Percentiles rank a stretch among this genome's conserved stretches.
Evolutionary conservation across 176 grass and related monocot genomes (phyloP).

Genomic region (Olyra latifolia): DNA sequence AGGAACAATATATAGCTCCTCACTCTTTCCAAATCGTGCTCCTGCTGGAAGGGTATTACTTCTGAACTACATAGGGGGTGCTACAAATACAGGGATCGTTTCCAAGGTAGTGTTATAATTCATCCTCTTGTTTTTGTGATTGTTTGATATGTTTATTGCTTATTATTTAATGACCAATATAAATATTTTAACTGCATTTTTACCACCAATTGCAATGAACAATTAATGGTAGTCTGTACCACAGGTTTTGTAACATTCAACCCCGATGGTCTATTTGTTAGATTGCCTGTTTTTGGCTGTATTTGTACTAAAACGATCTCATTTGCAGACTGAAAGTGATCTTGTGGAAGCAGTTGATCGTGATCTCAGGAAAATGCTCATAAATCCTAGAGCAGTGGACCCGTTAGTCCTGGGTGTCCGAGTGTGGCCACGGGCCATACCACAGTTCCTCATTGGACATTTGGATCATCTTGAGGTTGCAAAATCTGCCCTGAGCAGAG

Average conservation of each 20-base stretch:
- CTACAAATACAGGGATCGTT: slow-evolving; percentile 81
- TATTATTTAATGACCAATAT: background rate
- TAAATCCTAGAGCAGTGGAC: slow-evolving; percentile 64
- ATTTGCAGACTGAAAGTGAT: slow-evolving; percentile 64
- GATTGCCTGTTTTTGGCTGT: background rate
- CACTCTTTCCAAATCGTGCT: slow-evolving; percentile 89
- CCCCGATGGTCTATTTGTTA: background rate
- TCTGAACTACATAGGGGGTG: slow-evolving; percentile 94
- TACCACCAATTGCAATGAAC: background rate
- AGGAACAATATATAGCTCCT: slow-evolving; percentile 98
- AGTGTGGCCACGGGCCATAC: slow-evolving; percentile 91
- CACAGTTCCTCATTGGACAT: slow-evolving; percentile 86
- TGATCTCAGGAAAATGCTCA: slow-evolving; percentile 85
- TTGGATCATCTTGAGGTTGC: slow-evolving; percentile 73
- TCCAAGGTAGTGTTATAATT: slow-evolving; percentile 62
- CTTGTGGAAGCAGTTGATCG: slow-evolving; percentile 85
- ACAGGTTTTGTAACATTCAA: background rate
- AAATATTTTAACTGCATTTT: background rate
- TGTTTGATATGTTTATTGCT: background rate
- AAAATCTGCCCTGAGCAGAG: slow-evolving; percentile 48
- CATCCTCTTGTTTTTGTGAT: background rate
- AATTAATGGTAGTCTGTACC: background rate
- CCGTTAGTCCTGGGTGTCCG: slow-evolving; percentile 71
- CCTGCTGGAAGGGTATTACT: slow-evolving; percentile 83
- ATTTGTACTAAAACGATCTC: slow-evolving; percentile 8